A percentile compares a stretch with the other conserved stretches of the same genome.
These are phyloP conservation scores for Aspergillus fijiensis DNA, from an alignment of 2,329 filamentous ascomycete genomes.

Conservation along the genomic window DNA sequence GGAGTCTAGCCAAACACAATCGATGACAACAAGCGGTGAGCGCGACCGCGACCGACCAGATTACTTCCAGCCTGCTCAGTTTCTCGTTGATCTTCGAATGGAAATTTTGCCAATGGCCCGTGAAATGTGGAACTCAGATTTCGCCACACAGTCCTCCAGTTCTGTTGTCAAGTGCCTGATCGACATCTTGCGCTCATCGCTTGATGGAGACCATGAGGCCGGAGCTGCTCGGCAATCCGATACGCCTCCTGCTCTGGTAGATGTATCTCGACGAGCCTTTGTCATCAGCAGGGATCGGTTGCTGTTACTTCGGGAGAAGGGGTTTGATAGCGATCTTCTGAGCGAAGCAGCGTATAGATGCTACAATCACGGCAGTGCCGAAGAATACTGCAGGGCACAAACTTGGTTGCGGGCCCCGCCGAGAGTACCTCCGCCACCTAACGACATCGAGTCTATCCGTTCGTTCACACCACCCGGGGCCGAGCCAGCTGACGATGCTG, in stretches of 20 bases:
- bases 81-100: constrained; percentile 82
- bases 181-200: constrained; percentile 76
- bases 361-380: constrained; percentile 64
- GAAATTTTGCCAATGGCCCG: constrained; percentile 73
- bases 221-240: constrained; percentile 64
- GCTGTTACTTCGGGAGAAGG: constrained; percentile 45
- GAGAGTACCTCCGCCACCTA: constrained; percentile 66
- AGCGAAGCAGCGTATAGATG: constrained; percentile 81
- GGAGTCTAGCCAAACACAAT: constrained; percentile 68
- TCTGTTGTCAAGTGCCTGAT: constrained; percentile 76
- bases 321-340: constrained; percentile 62
- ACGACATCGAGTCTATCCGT: constrained; percentile 49
- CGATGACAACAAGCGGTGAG: constrained; percentile 51
- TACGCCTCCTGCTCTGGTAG: constrained; percentile 51
- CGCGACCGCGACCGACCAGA: constrained; percentile 58
- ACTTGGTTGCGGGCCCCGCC: constrained; percentile 57
- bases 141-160: constrained; percentile 77
- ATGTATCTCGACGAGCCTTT: constrained; percentile 53
- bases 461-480: constrained; percentile 29
- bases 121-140: constrained; percentile 79
- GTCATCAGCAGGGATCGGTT: constrained; percentile 52
- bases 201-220: constrained; percentile 73
- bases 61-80: constrained; percentile 68
- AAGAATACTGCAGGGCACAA: constrained; percentile 73
- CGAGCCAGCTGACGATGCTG: constrained; percentile 32